These are phyloP conservation scores for Umbelopsis ramanniana DNA, from an alignment of 192 early-diverging fungal species.

Conservation along the genomic window DNA sequence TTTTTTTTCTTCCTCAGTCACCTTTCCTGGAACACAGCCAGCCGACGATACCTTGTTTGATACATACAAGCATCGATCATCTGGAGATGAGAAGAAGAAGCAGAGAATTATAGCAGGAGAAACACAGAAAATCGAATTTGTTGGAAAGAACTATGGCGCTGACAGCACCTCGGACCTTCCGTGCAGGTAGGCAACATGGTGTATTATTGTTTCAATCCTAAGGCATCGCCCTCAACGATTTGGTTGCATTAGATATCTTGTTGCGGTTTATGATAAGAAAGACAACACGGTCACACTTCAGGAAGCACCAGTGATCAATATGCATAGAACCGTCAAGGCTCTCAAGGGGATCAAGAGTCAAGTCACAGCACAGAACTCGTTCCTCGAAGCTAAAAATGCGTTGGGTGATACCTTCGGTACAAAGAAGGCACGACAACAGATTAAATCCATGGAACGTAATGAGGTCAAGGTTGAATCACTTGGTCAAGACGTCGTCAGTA, in stretches of 20 bases:
- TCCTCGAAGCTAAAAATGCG: slow-evolving; percentile 67
- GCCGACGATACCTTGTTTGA: slow-evolving; percentile 45
- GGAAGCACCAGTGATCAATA: slow-evolving; percentile 64
- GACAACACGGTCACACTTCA: slow-evolving; percentile 72
- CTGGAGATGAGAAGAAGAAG: slow-evolving; percentile 41
- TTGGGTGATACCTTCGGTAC: slow-evolving; percentile 94
- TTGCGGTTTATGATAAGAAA: slow-evolving; percentile 79
- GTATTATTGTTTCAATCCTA: neutral
- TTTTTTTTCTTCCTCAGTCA: slow-evolving; percentile 35
- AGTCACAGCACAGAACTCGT: slow-evolving; percentile 40
- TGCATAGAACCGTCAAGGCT: slow-evolving; percentile 74
- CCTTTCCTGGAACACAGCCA: slow-evolving; percentile 55
- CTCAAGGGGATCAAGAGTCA: slow-evolving; percentile 46
- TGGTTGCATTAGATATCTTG: slow-evolving; percentile 63
- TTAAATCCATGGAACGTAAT: slow-evolving; percentile 85
- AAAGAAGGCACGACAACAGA: slow-evolving; percentile 83
- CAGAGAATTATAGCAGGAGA: slow-evolving; percentile 66
- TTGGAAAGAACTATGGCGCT: slow-evolving; percentile 71
- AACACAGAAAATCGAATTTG: slow-evolving; percentile 76
- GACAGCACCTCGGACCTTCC: slow-evolving; percentile 42
- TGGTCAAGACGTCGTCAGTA: slow-evolving; percentile 57
- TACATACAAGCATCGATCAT: slow-evolving; percentile 38
- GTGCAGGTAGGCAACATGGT: slow-evolving; percentile 44
- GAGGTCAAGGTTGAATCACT: slow-evolving; percentile 76
- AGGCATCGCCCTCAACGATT: neutral